phyloP scores from a whole-genome alignment of 2,329 filamentous ascomycete species.

The Verticillium tricorpus region DNA sequence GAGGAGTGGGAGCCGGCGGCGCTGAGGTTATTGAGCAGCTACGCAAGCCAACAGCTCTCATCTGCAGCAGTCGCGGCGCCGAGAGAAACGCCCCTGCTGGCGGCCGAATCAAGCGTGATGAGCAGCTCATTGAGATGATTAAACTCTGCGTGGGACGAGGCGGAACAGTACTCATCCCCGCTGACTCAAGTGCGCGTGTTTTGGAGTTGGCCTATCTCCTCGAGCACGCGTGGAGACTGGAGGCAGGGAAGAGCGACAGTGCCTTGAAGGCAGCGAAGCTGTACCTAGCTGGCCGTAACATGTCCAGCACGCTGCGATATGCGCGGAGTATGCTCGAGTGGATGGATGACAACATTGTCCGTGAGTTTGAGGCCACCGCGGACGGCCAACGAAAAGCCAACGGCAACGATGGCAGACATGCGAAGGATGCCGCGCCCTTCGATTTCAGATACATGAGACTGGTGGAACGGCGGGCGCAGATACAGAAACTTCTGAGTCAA shows the following conservation, averaged over 20 bases:
- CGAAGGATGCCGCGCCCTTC: slow-evolving; percentile 67
- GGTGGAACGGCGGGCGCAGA: slow-evolving; percentile 75
- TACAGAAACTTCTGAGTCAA: slow-evolving; percentile 62
- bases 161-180: slow-evolving; percentile 88
- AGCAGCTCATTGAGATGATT: slow-evolving; percentile 78
- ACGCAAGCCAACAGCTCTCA: slow-evolving; percentile 85
- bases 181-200: slow-evolving; percentile 92
- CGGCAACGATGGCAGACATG: slow-evolving; percentile 39
- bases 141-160: slow-evolving; percentile 72
- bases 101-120: slow-evolving; percentile 77
- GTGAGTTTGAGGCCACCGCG: slow-evolving; percentile 77
- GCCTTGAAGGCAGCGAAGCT: slow-evolving; percentile 54
- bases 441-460: slow-evolving; percentile 84
- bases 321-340: slow-evolving; percentile 96
- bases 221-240: slow-evolving; percentile 83
- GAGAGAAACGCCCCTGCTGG: slow-evolving; percentile 66
- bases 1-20: slow-evolving; percentile 72
- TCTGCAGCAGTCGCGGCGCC: slow-evolving; percentile 84
- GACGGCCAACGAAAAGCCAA: slow-evolving; percentile 45
- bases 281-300: slow-evolving; percentile 82
- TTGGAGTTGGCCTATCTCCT: slow-evolving; percentile 88
- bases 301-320: slow-evolving; percentile 83
- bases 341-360: slow-evolving; percentile 96
- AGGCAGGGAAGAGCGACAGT: slow-evolving; percentile 44
- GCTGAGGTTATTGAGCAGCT: slow-evolving; percentile 91